Evolutionary conservation across 192 early-diverging fungal genomes (phyloP), one percentile per base, ranked within the genome.

Genomic region (Pilaira anomala): DNA sequence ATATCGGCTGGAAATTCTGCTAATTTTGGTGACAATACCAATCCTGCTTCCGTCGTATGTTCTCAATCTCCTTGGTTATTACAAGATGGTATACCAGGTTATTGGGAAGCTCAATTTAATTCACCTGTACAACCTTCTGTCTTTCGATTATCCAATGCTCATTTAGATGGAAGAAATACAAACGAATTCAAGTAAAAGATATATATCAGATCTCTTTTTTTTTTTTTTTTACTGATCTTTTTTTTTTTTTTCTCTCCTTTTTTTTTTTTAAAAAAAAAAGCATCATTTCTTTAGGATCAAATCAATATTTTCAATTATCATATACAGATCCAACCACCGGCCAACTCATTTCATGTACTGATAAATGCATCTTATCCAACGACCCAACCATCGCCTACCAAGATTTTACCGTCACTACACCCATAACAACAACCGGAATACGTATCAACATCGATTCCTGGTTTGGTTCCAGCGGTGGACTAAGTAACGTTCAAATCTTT

Each of bases 61-160:
- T 46, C 68, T n/a, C 65, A 77, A 22, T 70, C 81, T 41, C 84
- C 85, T n/a, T 90, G 88, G 88, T 74, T 92, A 25, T 66, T 92
- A 71, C 78, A 74, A 55, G 82, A 90, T 68, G 70, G 78, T 61
- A 80, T 83, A n/a, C 81, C 85, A 3, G 90, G 90, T 14, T 87
- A 79, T 60, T 87, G 82, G 80, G 74, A 84, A 36, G 80, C 78
- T 36, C 68, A 82, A 58, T 86, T 89, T 46, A 75, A 73, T 7
- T 71, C 76, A 50, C 55, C 74, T 25, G 62, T 85, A 18, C 81
- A 79, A 7, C 90, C 88, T 9, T 78, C 86, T 3, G 71, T 85
- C 9, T 80, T 92, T 62, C 79, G 87, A 3, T 67, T 92, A 28
- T 80, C 78, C 65, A 92, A 92, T 71, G 79, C 84, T 7, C 48